A percentile compares a stretch with the other conserved stretches of the same genome.
These are phyloP conservation scores for Apiospora arundinis DNA, from an alignment of 2,329 filamentous ascomycete genomes.

Conservation along the genomic window DNA sequence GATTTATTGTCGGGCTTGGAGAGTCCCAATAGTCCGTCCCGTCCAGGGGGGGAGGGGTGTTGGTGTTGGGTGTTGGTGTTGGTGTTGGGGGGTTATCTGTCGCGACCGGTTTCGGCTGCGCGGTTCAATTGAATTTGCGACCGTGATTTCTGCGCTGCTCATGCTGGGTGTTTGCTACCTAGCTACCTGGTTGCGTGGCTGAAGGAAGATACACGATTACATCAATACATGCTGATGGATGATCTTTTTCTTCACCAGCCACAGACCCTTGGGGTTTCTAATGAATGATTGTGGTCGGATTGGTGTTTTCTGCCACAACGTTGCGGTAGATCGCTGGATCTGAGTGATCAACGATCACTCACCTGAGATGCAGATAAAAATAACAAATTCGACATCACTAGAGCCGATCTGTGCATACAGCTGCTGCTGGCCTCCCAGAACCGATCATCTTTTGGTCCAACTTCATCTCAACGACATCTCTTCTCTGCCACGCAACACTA, in stretches of 20 bases:
- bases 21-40: too few species aligned
- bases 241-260: neutral
- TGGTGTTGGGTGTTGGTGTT: too few species aligned
- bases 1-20: too few species aligned
- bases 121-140: neutral
- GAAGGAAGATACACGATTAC: neutral
- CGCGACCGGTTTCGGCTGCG: neutral
- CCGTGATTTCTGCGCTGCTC: neutral
- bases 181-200: neutral
- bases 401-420: constrained; percentile 18
- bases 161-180: neutral
- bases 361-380: constrained; percentile 18
- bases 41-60: too few species aligned
- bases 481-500: neutral
- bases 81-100: neutral
- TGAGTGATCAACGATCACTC: constrained; percentile 17
- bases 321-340: constrained; percentile 17
- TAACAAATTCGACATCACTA: constrained; percentile 18
- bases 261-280: neutral
- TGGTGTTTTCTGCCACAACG: constrained; percentile 8
- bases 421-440: neutral
- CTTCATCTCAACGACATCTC: neutral
- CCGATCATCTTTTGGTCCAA: constrained; percentile 3
- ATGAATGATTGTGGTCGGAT: neutral
- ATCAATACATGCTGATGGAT: neutral